Percentiles rank a stretch among this genome's conserved stretches.
These are phyloP conservation scores for Nelumbo lutea DNA, from an alignment of 164 flowering plant genomes.

Conservation along the genomic window DNA sequence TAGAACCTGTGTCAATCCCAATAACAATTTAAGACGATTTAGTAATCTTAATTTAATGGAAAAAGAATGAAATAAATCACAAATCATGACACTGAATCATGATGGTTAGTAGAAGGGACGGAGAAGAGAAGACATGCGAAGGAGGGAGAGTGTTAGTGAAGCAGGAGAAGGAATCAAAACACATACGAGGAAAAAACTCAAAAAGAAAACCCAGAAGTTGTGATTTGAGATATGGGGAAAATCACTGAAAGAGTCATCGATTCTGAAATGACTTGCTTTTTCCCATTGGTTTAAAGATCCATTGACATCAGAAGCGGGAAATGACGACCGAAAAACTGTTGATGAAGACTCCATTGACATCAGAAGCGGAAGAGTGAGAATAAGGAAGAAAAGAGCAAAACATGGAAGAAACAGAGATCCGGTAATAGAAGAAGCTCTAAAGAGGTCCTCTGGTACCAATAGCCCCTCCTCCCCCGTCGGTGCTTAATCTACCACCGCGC, in stretches of 20 bases:
- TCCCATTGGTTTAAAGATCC: too few relatives aligned
- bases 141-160: constrained; percentile 76
- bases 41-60: neutral
- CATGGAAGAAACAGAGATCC: constrained; percentile 78
- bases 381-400: neutral
- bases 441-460: constrained; percentile 31
- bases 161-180: too few relatives aligned
- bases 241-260: too few relatives aligned
- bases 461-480: constrained; percentile 27
- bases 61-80: neutral
- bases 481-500: constrained; percentile 19
- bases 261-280: too few relatives aligned
- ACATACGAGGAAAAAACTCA: too few relatives aligned
- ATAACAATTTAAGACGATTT: neutral
- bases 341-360: constrained; percentile 16
- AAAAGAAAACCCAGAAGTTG: too few relatives aligned
- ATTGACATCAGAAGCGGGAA: too few relatives aligned
- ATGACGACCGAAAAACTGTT: too few relatives aligned
- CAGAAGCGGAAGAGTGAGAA: constrained; percentile 68
- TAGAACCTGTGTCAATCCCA: constrained; percentile 23
- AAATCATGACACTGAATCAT: constrained; percentile 33
- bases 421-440: constrained; percentile 61
- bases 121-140: constrained; percentile 50
- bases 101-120: constrained; percentile 33
- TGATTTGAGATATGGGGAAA: too few relatives aligned